Evolutionary conservation across 495 filamentous ascomycete species (phyloP), one percentile per base, ranked within the genome.

Genomic region (Mytilinidion resinicola): DNA sequence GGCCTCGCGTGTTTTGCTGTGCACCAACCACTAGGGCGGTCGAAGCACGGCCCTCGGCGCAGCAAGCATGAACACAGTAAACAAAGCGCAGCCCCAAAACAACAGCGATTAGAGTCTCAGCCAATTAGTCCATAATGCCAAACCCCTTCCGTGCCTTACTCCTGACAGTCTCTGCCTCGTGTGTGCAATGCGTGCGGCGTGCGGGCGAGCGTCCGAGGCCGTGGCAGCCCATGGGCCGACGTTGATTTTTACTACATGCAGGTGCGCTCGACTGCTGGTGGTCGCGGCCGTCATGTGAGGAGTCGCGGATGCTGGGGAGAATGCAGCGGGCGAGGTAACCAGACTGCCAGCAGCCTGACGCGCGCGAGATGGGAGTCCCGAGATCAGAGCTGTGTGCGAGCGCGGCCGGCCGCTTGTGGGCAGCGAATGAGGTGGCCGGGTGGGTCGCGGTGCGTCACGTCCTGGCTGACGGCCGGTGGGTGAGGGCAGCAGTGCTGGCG

Each of bases 161-260:
- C 55, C 6, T 33, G 12, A 15, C n/a, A 67, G 20, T 20, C 50
- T 12, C 12, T 52, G 44, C 43, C 51, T 20, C 49, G 20, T 57
- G 47, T 19, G 36, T 36, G 53, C 21, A 48, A 21, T 19, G 37
- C 20, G 14, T 55, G 41, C 43, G 19, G 49, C 43, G 30, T n/a
- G 38, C 53, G 14, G 11, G 3, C n/a, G 14, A 12, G 33, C 42
- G 10, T 43, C 41, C 41, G 34, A 17, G 41, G 44, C 37, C 42
- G 44, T 48, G 52, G 37, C n/a, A 33, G 30, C 9, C 17, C 57
- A 59, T 57, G 66, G 35, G 30, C 44, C 12, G 66, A 68, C 66
- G 66, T 68, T 66, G 63, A 66, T 35, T 63, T 68, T 68, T 61
- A 54, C 66, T 68, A 63, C 54, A 30, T 61, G 59, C 49, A 66